Evolutionary conservation across 2,329 filamentous ascomycete genomes (phyloP).

Genomic region (Raffaelea ambrosiae): DNA sequence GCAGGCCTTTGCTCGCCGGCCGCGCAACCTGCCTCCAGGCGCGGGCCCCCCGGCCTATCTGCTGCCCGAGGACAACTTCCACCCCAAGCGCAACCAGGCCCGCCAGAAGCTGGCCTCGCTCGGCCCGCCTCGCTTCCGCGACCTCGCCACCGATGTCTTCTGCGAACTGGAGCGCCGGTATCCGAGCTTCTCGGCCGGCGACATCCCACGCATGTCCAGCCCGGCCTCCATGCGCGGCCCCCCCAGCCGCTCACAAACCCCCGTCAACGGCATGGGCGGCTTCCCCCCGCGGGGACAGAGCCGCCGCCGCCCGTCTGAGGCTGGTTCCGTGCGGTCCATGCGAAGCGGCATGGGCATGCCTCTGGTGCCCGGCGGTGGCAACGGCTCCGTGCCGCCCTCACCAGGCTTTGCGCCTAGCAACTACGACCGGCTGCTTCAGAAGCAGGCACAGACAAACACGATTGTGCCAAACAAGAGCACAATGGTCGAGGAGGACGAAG

Average conservation of each 20-base stretch:
- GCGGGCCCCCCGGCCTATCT: slow-evolving; percentile 61
- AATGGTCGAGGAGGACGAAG: slow-evolving; percentile 92
- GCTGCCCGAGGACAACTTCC: slow-evolving; percentile 79
- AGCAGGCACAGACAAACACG: slow-evolving; percentile 89
- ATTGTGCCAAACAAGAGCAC: slow-evolving; percentile 97
- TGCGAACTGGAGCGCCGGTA: slow-evolving; percentile 89
- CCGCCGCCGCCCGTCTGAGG: slow-evolving; percentile 50
- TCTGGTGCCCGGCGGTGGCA: slow-evolving; percentile 10
- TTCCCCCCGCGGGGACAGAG: slow-evolving; percentile 44
- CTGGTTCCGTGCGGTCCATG: slow-evolving; percentile 48
- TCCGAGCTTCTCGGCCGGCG: slow-evolving; percentile 65
- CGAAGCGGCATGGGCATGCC: slow-evolving; percentile 18
- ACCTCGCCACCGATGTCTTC: slow-evolving; percentile 91
- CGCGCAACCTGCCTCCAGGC: slow-evolving; percentile 41
- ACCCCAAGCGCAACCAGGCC: slow-evolving; percentile 97
- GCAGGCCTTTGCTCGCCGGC: slow-evolving; percentile 56
- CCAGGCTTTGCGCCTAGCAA: slow-evolving; percentile 52
- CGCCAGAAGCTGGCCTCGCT: slow-evolving; percentile 88
- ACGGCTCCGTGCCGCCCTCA: slow-evolving; percentile 43
- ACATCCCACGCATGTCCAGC: slow-evolving; percentile 62
- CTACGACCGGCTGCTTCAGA: slow-evolving; percentile 69
- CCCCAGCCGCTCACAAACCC: slow-evolving; percentile 53
- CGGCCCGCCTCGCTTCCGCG: slow-evolving; percentile 76
- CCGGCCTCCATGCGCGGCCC: slow-evolving; percentile 56
- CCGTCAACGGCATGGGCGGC: slow-evolving; percentile 41